Percentiles rank a stretch among this genome's conserved stretches.
These are phyloP conservation scores for Tulasnella sp. DNA, from an alignment of 768 basidiomycete genomes.

Conservation along the genomic window DNA sequence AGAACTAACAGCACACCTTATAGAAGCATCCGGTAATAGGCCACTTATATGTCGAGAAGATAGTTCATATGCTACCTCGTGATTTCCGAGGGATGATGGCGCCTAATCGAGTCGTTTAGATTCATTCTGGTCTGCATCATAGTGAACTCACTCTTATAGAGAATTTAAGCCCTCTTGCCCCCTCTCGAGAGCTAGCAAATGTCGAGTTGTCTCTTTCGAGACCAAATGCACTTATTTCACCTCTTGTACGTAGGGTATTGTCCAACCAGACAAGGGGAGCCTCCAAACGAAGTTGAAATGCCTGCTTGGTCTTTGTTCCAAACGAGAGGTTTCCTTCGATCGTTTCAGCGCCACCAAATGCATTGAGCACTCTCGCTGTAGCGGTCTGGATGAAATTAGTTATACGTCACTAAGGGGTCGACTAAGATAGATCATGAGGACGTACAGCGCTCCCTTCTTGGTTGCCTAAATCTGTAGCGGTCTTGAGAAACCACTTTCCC, in stretches of 20 bases:
- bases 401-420: not conserved
- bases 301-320: slow-evolving; percentile 76
- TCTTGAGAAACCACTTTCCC: slow-evolving; percentile 63
- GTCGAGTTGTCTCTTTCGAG: slow-evolving; percentile 67
- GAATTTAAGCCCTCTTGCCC: slow-evolving; percentile 49
- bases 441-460: slow-evolving; percentile 86
- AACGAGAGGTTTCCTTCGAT: slow-evolving; percentile 70
- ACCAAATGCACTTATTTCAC: slow-evolving; percentile 57
- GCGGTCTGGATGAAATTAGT: slow-evolving; percentile 39
- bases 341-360: slow-evolving; percentile 83
- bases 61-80: slow-evolving; percentile 78
- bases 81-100: slow-evolving; percentile 22
- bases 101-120: not conserved
- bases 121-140: slow-evolving; percentile 23
- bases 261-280: slow-evolving; percentile 39
- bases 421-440: slow-evolving; percentile 20
- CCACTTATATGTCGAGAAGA: slow-evolving; percentile 61
- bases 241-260: slow-evolving; percentile 45
- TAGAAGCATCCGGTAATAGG: slow-evolving; percentile 61
- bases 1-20: slow-evolving; percentile 48
- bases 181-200: slow-evolving; percentile 61
- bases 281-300: slow-evolving; percentile 58
- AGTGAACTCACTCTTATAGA: slow-evolving; percentile 63
- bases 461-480: slow-evolving; percentile 83
- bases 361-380: slow-evolving; percentile 70